Conservation (phyloP, 1,139 yeast genomes). For the Geotrichum phurueaensis region DNA sequence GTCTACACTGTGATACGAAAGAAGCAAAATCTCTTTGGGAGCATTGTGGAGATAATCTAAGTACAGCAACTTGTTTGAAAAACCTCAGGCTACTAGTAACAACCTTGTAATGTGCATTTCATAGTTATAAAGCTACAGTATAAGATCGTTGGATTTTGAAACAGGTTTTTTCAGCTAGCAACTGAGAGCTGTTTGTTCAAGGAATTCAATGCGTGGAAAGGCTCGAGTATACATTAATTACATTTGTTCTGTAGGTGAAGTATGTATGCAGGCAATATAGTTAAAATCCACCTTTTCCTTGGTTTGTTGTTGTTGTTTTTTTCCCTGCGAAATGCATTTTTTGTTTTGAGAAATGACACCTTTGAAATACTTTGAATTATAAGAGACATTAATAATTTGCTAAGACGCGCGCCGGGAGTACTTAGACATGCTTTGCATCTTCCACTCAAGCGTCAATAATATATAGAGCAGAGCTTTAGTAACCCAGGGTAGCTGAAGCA, state of each 20-base stretch:
- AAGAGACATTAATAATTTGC: too few species aligned
- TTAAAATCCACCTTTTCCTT: neutral
- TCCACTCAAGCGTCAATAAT: neutral
- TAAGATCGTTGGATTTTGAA: neutral
- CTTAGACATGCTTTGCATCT: too few species aligned
- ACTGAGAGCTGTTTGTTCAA: neutral
- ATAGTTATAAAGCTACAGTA: neutral
- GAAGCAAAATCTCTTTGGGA: neutral
- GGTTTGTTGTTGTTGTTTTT: neutral
- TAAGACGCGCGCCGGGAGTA: too few species aligned
- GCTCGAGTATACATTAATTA: neutral
- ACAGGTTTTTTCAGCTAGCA: neutral
- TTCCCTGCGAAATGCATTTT: neutral
- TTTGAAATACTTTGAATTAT: too few species aligned
- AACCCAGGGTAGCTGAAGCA: neutral
- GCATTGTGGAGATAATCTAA: neutral
- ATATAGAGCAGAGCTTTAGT: neutral
- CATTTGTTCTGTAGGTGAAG: neutral
- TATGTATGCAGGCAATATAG: too few species aligned
- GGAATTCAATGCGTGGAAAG: neutral
- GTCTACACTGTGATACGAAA: neutral
- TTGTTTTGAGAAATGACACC: too few species aligned
- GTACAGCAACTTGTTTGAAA: neutral
- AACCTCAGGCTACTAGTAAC: neutral
- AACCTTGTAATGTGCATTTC: neutral